Evolutionary conservation across 1,139 yeast genomes (phyloP), one percentile per base, ranked within the genome.

Genomic region (Yamadazyma taylorii): DNA sequence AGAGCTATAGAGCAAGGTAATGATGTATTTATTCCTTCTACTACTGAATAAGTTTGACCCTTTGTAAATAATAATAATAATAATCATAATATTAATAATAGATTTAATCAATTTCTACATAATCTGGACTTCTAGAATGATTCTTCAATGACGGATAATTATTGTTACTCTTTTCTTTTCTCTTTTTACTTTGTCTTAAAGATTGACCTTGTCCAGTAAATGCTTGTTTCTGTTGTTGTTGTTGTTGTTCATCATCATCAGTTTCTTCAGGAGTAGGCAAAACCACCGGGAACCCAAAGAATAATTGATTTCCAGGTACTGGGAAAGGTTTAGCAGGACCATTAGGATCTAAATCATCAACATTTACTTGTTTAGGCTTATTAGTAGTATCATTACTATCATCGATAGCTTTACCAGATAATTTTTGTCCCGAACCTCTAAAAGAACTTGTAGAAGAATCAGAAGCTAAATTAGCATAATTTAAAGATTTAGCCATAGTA

Each of bases 221-320:
- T 17, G 62, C 59, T 43, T 46, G 26, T 21, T 25, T 35, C 15
- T 33, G 30, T 25, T 38, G 30, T 7, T 50, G 47, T 3, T 53
- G 46, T 3, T 23, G 39, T 13, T 52, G 48, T 10, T 58, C 56
- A 24, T 66, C 68, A 10, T 55, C 55, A 11, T 63, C 69, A 0
- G 58, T 62, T 21, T 64, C 73, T 32, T 69, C 78, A 11, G 70
- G 73, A 14, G 72, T 73, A 8, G 89, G 84, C n/a, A 89, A 81
- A 3, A 80, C 76, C 4, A 86, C 78, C 0, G 97, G 97, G 58
- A 83, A 92, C 1, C 99, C 99, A 60, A 94, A 90, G 57, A 92
- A 92, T 14, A 92, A 69, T 56, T 88, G 94, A 22, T 95, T 96
- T 27, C 75, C 83, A 0, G 96, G 95, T 32, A 92, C 66, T 12